Base-by-base conservation (phyloP, 2,329 filamentous ascomycete genomes). In the Biscogniauxia mediterranea region DNA sequence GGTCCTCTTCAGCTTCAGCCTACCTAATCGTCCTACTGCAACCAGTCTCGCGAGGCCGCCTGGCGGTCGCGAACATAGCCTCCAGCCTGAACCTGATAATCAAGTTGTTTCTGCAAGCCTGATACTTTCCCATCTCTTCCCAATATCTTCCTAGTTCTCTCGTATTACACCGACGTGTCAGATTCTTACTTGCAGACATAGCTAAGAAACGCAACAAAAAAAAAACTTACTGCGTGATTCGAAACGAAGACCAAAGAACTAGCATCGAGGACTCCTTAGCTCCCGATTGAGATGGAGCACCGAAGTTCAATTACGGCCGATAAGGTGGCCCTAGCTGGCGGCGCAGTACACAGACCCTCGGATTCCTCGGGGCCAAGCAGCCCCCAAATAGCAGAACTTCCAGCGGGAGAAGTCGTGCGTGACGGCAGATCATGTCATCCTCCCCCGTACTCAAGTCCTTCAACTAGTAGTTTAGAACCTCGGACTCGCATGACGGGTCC, bases 371-470 rank as follows among this genome's bases (percentile, higher is more conserved):
- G 23, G 13, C 53, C 65, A 15, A 62, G 54, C 23, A 62, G 52
- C 23, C 49, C 61, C 57, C 21, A 53, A n/a, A 46, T 60, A 23
- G 50, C 53, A 55, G 64, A 65, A 54, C 63, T 64, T 46, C 52
- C 55, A 7, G 21, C 25, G n/a, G 42, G 26, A 19, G 56, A 23
- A 2, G n/a, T 25, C 46, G 19, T 9, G 13, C 19, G 21, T 23
- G 49, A 56, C 32, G 11, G 38, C 26, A 56, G 53, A 13, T 52
- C 54, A 17, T 57, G 55, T 21, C 54, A 66, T 17, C 70, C 67
- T 19, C 72, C 71, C 9, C 71, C 71, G 2, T 74, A 74, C 54
- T 73, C 72, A 3, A 63, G 68, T 15, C 70, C 72, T 50, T 69
- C 70, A 9, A 66, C 60, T 28, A 58, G 38, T 42, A 66, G 64